These are phyloP conservation scores for Colletotrichum sp. DNA, from an alignment of 2,329 filamentous ascomycete genomes.

Conservation along the genomic window DNA sequence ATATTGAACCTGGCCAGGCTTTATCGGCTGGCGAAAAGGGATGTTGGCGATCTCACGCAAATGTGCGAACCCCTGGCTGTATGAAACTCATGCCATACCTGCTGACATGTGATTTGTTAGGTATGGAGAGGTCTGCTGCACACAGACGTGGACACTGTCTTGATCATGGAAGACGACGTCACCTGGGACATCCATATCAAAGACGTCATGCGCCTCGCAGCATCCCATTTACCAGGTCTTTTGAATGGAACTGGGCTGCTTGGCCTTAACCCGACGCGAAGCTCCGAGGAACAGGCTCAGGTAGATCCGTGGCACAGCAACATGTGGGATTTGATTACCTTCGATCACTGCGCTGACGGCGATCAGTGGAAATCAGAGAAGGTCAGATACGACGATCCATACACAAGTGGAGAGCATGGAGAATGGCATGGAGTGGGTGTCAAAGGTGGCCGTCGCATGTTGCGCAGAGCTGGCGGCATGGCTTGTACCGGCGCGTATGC, in stretches of 20 bases:
- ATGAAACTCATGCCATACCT: not conserved
- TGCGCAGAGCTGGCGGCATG: conserved; percentile 25
- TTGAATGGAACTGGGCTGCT: not conserved
- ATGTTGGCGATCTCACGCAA: conserved; percentile 32
- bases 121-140: conserved; percentile 30
- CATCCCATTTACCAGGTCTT: not conserved
- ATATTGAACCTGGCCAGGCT: not conserved
- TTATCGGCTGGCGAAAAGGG: conserved; percentile 26
- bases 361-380: not conserved
- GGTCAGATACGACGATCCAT: not conserved
- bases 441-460: conserved; percentile 25
- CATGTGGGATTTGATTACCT: conserved; percentile 26
- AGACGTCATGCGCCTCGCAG: conserved; percentile 23
- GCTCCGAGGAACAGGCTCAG: not conserved
- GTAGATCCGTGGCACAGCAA: conserved; percentile 26
- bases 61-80: conserved; percentile 21
- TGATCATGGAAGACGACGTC: conserved; percentile 33
- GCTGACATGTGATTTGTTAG: conserved; percentile 13
- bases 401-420: not conserved
- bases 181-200: conserved; percentile 31
- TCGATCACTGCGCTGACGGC: conserved; percentile 28
- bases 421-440: conserved; percentile 23
- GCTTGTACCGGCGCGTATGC: conserved; percentile 32
- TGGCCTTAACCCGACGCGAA: not conserved
- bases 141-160: conserved; percentile 22